phyloP scores from a whole-genome alignment of 352 stramenopile species.

The Phytophthora tubulina region DNA sequence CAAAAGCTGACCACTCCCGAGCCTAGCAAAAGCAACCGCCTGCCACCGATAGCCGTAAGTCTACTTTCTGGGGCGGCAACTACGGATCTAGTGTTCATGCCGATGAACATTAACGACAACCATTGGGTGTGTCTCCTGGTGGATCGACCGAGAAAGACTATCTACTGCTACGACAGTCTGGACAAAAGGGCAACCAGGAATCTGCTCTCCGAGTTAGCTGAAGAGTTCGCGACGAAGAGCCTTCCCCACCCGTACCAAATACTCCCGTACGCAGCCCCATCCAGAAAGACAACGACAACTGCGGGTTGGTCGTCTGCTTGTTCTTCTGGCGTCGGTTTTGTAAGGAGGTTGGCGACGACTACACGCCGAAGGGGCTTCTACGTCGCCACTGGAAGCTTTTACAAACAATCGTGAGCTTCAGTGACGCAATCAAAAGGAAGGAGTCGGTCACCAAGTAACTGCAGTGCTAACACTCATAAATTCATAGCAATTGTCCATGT shows the following conservation, averaged over 20 bases:
- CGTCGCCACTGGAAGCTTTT: constrained; percentile 10
- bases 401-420: constrained; percentile 2
- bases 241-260: no score
- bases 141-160: not conserved
- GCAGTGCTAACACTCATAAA: not conserved
- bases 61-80: not conserved
- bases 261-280: not conserved
- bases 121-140: constrained; percentile 16
- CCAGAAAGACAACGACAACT: constrained; percentile 12
- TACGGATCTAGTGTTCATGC: constrained; percentile 11
- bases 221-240: no score
- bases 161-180: constrained; percentile 21
- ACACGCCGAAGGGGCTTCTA: not conserved
- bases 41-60: not conserved
- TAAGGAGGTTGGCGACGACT: not conserved
- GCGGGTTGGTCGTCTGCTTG: constrained; percentile 1
- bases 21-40: not conserved
- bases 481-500: constrained; percentile 3
- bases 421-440: not conserved
- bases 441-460: not conserved
- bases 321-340: not conserved
- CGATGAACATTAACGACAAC: not conserved
- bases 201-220: not conserved
- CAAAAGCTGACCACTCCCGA: not conserved
- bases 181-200: constrained; percentile 4